Conservation (phyloP, 2,329 filamentous ascomycete species). For the Botrytis tulipae region DNA sequence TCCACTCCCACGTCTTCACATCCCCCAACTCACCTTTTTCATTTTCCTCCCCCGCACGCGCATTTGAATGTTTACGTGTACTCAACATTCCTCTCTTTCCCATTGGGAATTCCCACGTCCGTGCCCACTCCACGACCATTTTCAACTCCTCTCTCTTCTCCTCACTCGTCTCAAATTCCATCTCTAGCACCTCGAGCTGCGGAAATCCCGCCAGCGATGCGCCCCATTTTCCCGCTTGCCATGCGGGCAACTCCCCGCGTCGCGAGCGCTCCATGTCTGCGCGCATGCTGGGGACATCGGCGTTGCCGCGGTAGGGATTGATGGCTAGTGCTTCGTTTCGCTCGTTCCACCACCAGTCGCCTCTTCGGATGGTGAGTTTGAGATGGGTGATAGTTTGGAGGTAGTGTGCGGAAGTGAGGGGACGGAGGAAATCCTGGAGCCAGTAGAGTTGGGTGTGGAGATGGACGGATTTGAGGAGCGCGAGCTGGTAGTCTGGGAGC, state of each 20-base stretch:
- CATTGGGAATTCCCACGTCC: conserved; percentile 31
- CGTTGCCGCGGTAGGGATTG: conserved; percentile 24
- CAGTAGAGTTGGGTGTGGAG: conserved; percentile 32
- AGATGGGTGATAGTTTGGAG: conserved; percentile 27
- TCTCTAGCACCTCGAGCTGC: conserved; percentile 26
- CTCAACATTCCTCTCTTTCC: conserved; percentile 23
- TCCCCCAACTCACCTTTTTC: not conserved
- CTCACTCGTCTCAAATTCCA: conserved; percentile 33
- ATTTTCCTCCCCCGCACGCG: not conserved
- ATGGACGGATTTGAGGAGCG: conserved; percentile 22
- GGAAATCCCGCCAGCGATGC: conserved; percentile 25
- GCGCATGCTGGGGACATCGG: conserved; percentile 18
- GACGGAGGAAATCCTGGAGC: conserved; percentile 27
- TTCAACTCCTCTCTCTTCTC: conserved; percentile 32
- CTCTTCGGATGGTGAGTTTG: conserved; percentile 31
- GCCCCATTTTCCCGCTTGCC: conserved; percentile 26
- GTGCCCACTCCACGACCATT: conserved; percentile 29
- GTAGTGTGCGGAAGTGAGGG: conserved; percentile 15
- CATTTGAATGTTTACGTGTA: conserved; percentile 14
- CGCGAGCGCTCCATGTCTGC: conserved; percentile 11
- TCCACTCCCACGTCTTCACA: conserved; percentile 8
- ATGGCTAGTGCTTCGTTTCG: conserved; percentile 26
- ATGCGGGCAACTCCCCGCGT: conserved; percentile 2
- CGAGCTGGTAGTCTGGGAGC: conserved; percentile 24
- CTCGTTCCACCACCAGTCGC: conserved; percentile 35